Evolutionary conservation across 768 basidiomycete genomes (phyloP).

Genomic region (Naganishia onofrii): DNA sequence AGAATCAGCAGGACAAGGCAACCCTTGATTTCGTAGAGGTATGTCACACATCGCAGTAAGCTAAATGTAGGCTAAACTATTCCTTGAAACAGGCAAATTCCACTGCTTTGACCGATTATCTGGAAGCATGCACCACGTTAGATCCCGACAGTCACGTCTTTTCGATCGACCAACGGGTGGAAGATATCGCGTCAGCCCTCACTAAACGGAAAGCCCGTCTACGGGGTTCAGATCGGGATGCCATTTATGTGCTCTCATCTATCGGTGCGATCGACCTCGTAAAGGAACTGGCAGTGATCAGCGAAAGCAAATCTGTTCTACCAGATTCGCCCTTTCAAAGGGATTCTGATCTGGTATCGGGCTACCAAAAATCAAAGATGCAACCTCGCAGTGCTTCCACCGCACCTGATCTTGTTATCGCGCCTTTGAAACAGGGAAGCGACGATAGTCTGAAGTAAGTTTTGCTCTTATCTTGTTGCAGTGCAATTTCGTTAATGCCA

Average conservation of each 20-base stretch:
- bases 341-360: background rate
- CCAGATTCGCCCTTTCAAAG: background rate
- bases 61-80: background rate
- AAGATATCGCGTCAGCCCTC: constrained; percentile 13
- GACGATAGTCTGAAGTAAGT: background rate
- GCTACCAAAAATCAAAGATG: background rate
- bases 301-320: background rate
- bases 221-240: background rate
- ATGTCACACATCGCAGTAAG: background rate
- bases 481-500: background rate
- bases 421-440: background rate
- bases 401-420: background rate
- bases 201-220: constrained; percentile 11
- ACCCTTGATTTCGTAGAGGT: constrained; percentile 13
- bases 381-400: background rate
- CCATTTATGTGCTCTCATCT: background rate
- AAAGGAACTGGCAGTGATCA: background rate
- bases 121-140: constrained; percentile 11
- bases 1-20: constrained; percentile 17
- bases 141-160: background rate
- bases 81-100: background rate
- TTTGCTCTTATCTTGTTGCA: background rate
- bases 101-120: constrained; percentile 7
- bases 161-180: constrained; percentile 11
- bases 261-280: constrained; percentile 8